These are phyloP conservation scores for Boletus reticulatus DNA, from an alignment of 768 basidiomycete species.

Conservation along the genomic window DNA sequence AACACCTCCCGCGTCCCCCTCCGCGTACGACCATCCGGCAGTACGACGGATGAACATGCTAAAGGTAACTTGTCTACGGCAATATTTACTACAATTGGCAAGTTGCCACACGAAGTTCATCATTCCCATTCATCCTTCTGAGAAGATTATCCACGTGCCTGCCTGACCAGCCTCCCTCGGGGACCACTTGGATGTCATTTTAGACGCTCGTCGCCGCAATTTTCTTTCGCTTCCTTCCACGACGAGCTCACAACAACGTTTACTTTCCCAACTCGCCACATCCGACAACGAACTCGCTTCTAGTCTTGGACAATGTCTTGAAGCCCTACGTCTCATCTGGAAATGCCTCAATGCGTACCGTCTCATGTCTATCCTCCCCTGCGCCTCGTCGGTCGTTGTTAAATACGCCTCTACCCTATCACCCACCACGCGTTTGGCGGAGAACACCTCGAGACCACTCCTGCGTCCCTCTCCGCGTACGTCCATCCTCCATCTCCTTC, in stretches of 20 bases:
- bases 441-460: constrained; percentile 31
- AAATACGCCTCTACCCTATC: constrained; percentile 13
- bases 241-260: no score
- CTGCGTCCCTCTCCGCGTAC: constrained; percentile 32
- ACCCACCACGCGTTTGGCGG: constrained; percentile 24
- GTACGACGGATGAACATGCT: no score
- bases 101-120: no score
- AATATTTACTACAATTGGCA: no score
- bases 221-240: background rate
- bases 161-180: background rate
- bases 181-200: no score
- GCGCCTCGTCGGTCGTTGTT: constrained; percentile 28
- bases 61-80: no score
- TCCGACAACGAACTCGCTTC: constrained; percentile 34
- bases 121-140: no score
- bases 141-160: no score
- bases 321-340: constrained; percentile 31
- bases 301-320: constrained; percentile 31
- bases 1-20: constrained; percentile 29
- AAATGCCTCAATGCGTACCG: constrained; percentile 33
- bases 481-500: background rate
- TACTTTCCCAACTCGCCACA: constrained; percentile 6
- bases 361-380: constrained; percentile 28
- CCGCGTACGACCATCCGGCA: no score
- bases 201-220: no score